Conservation (phyloP, 352 stramenopile genomes). For the Globisporangium parvum region DNA sequence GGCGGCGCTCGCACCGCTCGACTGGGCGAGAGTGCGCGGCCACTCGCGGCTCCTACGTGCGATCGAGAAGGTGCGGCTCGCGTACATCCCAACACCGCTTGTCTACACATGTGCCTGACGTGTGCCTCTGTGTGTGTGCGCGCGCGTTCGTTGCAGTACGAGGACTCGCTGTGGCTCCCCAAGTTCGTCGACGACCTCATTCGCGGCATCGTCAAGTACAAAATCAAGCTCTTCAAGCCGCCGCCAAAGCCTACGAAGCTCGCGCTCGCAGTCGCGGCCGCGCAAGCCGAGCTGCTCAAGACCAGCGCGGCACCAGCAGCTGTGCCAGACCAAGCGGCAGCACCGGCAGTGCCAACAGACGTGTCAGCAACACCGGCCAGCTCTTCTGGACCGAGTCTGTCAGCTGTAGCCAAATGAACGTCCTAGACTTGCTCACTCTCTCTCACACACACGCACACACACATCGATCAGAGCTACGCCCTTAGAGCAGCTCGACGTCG, state of each 20-base stretch:
- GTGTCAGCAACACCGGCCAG: neutral
- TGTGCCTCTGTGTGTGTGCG: neutral
- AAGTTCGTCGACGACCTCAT: constrained; percentile 72
- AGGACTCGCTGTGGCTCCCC: constrained; percentile 56
- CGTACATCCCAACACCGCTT: neutral
- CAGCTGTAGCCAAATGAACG: neutral
- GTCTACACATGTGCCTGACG: neutral
- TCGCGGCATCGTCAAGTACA: constrained; percentile 63
- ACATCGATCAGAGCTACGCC: neutral
- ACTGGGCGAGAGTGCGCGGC: constrained; percentile 48
- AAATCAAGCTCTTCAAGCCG: constrained; percentile 68
- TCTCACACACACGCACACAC: neutral
- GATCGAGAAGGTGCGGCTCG: constrained; percentile 38
- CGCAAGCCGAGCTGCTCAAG: neutral
- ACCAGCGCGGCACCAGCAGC: too few species aligned
- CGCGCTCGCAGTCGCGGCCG: neutral
- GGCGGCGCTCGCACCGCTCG: constrained; percentile 38
- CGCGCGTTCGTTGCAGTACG: constrained; percentile 31
- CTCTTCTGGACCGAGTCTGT: neutral
- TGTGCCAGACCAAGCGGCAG: neutral
- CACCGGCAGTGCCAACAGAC: neutral
- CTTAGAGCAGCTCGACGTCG: neutral
- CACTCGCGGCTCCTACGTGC: constrained; percentile 40
- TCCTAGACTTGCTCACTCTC: neutral
- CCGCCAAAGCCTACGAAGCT: constrained; percentile 20